Percentiles rank a stretch among this genome's conserved stretches.
Evolutionary conservation across 306 rosid species (phyloP).

Genomic region (Pterocarpus santalinus): DNA sequence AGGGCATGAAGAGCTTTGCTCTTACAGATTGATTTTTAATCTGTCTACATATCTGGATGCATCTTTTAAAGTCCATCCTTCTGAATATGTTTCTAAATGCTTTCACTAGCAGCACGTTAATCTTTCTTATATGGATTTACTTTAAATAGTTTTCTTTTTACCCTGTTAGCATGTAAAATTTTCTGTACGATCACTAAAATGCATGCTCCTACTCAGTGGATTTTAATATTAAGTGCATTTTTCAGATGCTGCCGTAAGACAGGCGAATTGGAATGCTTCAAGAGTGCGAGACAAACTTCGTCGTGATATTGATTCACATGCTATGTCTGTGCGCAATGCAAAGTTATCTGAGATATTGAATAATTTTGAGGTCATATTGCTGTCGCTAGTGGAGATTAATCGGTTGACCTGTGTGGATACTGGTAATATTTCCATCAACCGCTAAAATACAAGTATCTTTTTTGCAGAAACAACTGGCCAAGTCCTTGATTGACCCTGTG

Average conservation of each 20-base stretch:
- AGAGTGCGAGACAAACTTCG: conserved; percentile 73
- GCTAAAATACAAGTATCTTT: conserved; percentile 34
- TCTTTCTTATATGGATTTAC: conserved; percentile 25
- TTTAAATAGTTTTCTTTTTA: conserved; percentile 8
- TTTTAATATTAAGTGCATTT: conserved; percentile 37
- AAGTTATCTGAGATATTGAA: conserved; percentile 60
- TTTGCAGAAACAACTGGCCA: conserved; percentile 68
- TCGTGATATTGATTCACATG: conserved; percentile 78
- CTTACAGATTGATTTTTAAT: conserved; percentile 23
- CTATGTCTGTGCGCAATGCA: conserved; percentile 63
- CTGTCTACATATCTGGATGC: conserved; percentile 18
- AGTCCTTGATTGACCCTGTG: conserved; percentile 71
- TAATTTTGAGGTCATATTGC: conserved; percentile 66
- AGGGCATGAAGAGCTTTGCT: conserved; percentile 32
- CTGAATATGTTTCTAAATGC: conserved; percentile 5
- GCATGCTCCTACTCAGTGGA: not conserved
- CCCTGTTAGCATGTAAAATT: not conserved
- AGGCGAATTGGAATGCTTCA: conserved; percentile 76
- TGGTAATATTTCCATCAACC: conserved; percentile 25
- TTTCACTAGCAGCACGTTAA: conserved; percentile 14
- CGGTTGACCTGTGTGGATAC: conserved; percentile 36
- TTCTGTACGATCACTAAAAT: not conserved
- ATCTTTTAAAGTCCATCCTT: not conserved
- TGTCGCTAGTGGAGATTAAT: conserved; percentile 15
- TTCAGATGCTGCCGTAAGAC: conserved; percentile 74